phyloP scores from a whole-genome alignment of 2,329 filamentous ascomycete species.

The Alternaria incomplexa region DNA sequence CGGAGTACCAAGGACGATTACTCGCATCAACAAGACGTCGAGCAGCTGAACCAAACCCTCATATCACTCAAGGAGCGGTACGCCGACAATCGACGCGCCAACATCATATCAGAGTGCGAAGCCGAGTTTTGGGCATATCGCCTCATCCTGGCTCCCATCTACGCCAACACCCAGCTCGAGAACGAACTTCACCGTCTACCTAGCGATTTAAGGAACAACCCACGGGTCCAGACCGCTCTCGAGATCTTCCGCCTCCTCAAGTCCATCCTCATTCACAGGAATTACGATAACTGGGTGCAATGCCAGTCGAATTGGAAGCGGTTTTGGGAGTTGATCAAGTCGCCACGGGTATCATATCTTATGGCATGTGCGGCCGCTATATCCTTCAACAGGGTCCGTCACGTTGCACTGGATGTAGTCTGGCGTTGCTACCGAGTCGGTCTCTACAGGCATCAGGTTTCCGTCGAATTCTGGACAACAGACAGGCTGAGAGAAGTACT shows the following conservation, averaged over 20 bases:
- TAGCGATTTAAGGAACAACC: constrained; percentile 56
- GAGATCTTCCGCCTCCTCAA: constrained; percentile 63
- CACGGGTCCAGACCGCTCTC: constrained; percentile 62
- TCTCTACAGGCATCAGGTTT: constrained; percentile 50
- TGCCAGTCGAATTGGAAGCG: constrained; percentile 64
- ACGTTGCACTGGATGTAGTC: constrained; percentile 61
- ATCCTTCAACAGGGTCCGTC: constrained; percentile 65
- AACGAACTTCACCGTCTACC: constrained; percentile 65
- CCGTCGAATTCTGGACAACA: constrained; percentile 61
- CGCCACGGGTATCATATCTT: constrained; percentile 63
- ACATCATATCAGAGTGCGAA: constrained; percentile 62
- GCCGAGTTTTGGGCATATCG: constrained; percentile 70
- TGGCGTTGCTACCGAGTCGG: constrained; percentile 62
- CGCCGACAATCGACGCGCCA: constrained; percentile 47
- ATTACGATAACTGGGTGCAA: constrained; percentile 58
- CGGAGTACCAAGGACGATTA: constrained; percentile 52
- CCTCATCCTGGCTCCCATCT: constrained; percentile 56
- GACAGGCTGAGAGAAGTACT: constrained; percentile 59
- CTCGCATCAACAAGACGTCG: constrained; percentile 64
- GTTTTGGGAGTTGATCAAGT: constrained; percentile 65
- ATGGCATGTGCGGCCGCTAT: constrained; percentile 70
- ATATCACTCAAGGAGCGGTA: constrained; percentile 64
- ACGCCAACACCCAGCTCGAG: constrained; percentile 58
- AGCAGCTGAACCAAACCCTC: constrained; percentile 68
- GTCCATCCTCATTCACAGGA: constrained; percentile 57